Evolutionary conservation across 2,329 filamentous ascomycete genomes (phyloP).

Genomic region (Tolypocladium ovalisporum): DNA sequence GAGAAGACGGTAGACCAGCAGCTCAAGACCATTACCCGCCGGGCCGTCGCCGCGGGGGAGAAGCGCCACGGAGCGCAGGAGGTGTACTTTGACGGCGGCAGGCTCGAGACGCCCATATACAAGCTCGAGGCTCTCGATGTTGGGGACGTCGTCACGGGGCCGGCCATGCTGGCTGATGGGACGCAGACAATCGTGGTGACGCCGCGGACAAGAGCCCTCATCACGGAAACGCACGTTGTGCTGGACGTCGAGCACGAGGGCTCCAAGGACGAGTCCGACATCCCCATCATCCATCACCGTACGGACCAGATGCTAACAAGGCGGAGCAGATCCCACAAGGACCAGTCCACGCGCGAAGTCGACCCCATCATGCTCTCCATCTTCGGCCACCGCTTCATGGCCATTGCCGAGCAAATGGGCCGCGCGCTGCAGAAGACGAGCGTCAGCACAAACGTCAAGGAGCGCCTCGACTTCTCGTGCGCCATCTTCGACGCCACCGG

Average conservation of each 20-base stretch:
- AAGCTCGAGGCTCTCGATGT: constrained; percentile 11
- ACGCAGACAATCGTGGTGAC: constrained; percentile 67
- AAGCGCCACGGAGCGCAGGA: constrained; percentile 7
- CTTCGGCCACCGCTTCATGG: constrained; percentile 75
- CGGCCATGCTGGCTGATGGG: constrained; percentile 50
- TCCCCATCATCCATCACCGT: too few species aligned
- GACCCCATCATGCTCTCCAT: constrained; percentile 61
- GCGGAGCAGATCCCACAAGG: constrained; percentile 66
- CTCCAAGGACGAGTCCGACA: constrained; percentile 54
- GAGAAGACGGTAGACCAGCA: constrained; percentile 81
- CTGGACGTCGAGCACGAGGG: constrained; percentile 37
- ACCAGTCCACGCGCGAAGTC: constrained; percentile 6
- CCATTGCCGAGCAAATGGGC: constrained; percentile 77
- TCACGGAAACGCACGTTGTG: constrained; percentile 23
- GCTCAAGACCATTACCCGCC: constrained; percentile 55
- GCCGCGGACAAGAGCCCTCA: constrained; percentile 18
- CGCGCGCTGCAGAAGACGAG: constrained; percentile 66
- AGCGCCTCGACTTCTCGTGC: constrained; percentile 71
- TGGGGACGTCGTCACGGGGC: constrained; percentile 13
- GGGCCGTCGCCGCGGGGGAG: constrained; percentile 26
- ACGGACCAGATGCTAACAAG: constrained; percentile 22
- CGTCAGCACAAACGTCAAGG: constrained; percentile 70
- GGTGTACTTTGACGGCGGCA: constrained; percentile 10
- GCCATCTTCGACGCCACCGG: constrained; percentile 68
- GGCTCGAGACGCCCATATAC: constrained; percentile 13